Evolutionary conservation across 2,329 filamentous ascomycete species (phyloP).

Genomic region (Diaporthe capsici): DNA sequence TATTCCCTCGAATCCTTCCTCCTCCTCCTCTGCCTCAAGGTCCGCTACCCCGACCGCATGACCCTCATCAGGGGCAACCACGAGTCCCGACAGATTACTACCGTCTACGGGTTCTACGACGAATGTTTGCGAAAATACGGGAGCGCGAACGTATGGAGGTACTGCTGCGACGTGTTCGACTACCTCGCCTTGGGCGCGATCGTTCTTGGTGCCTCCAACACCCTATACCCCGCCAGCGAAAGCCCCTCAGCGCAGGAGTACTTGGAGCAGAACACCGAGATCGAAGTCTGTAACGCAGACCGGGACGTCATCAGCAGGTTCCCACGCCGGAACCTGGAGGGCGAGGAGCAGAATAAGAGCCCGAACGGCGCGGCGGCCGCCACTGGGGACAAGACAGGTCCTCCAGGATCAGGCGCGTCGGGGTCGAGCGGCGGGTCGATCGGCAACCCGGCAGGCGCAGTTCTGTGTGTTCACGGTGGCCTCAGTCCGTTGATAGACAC

Average conservation of each 20-base stretch:
- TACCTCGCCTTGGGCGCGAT: conserved; percentile 93
- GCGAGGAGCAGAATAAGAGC: conserved; percentile 45
- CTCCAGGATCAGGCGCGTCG: conserved; percentile 85
- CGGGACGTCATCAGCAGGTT: conserved; percentile 84
- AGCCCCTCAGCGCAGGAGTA: conserved; percentile 61
- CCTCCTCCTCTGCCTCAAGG: conserved; percentile 94
- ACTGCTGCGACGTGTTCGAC: conserved; percentile 98
- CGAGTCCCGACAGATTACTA: conserved; percentile 96
- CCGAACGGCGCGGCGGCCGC: conserved; percentile 44
- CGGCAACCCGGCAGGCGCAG: conserved; percentile 82
- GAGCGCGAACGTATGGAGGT: conserved; percentile 95
- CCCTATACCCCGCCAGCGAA: conserved; percentile 66
- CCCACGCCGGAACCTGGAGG: conserved; percentile 60
- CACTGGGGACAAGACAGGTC: conserved; percentile 70
- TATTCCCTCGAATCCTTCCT: conserved; percentile 98
- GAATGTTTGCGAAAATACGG: conserved; percentile 97
- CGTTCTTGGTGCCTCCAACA: conserved; percentile 86
- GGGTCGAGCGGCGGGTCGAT: conserved; percentile 74
- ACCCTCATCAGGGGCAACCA: conserved; percentile 96
- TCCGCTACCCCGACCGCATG: conserved; percentile 96
- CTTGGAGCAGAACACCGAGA: conserved; percentile 83
- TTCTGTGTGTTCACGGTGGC: conserved; percentile 96
- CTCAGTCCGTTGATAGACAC: conserved; percentile 92
- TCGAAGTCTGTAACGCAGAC: conserved; percentile 90
- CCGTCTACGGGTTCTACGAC: conserved; percentile 98